phyloP scores from a whole-genome alignment of 2,329 filamentous ascomycete species.

The Aureobasidium subglaciale region DNA sequence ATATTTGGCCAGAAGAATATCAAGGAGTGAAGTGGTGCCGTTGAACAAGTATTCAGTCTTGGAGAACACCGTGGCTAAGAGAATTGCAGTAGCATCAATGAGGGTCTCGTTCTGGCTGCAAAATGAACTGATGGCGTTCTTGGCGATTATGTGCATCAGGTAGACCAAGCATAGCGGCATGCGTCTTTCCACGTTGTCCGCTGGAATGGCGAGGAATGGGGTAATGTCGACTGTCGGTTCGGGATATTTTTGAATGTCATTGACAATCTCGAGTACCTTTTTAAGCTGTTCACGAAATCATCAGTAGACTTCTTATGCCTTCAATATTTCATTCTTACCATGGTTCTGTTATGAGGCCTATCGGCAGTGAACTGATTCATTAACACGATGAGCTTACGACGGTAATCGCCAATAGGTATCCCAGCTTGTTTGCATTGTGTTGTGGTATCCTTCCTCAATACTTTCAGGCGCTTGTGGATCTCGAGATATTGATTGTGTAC shows the following conservation, averaged over 20 bases:
- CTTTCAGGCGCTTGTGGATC: slow-evolving; percentile 62
- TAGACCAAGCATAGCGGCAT: slow-evolving; percentile 65
- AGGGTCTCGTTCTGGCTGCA: slow-evolving; percentile 33
- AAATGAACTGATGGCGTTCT: slow-evolving; percentile 61
- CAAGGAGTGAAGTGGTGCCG: slow-evolving; percentile 59
- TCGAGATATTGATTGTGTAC: slow-evolving; percentile 44
- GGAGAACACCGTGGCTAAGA: slow-evolving; percentile 68
- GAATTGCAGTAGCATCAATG: slow-evolving; percentile 73
- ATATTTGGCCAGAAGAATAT: slow-evolving; percentile 83
- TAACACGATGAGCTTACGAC: slow-evolving; percentile 61
- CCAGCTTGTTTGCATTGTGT: slow-evolving; percentile 56
- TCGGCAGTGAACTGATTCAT: slow-evolving; percentile 67
- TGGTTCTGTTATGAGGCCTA: slow-evolving; percentile 53
- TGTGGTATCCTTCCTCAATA: slow-evolving; percentile 47
- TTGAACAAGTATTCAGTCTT: slow-evolving; percentile 50
- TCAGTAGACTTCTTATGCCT: background rate
- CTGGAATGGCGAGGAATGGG: slow-evolving; percentile 34
- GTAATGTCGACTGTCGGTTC: slow-evolving; percentile 25
- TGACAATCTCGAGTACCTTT: slow-evolving; percentile 47
- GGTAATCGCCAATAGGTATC: slow-evolving; percentile 61
- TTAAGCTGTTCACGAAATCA: slow-evolving; percentile 30
- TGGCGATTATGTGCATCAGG: slow-evolving; percentile 68
- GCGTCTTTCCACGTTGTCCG: slow-evolving; percentile 35
- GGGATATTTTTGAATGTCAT: slow-evolving; percentile 27
- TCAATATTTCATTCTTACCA: slow-evolving; percentile 37